Evolutionary conservation across 2,329 filamentous ascomycete genomes (phyloP).

Genomic region (Chaetomium sp.): DNA sequence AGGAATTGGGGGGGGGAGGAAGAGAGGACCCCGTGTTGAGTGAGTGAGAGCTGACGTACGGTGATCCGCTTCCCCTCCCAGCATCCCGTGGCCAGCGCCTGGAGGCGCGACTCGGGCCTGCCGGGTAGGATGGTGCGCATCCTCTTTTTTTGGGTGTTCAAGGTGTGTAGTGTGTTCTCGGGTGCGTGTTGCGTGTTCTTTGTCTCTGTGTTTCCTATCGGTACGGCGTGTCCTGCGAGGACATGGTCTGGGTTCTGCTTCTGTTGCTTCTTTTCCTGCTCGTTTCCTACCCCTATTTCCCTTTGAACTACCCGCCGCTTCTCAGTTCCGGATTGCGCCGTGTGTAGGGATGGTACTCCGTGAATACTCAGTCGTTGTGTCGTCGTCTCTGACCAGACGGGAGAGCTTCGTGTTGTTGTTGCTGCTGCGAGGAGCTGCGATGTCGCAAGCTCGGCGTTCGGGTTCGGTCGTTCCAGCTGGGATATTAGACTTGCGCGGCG

Average conservation of each 20-base stretch:
- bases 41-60: conserved; percentile 15
- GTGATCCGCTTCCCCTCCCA: conserved; percentile 36
- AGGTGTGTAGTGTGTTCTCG: too few species aligned
- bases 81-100: conserved; percentile 41
- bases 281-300: too few species aligned
- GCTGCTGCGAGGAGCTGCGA: not conserved
- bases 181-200: too few species aligned
- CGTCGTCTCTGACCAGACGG: too few species aligned
- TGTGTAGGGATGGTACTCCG: too few species aligned
- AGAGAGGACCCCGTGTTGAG: not conserved
- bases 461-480: not conserved
- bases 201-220: conserved; percentile 10
- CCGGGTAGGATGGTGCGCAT: conserved; percentile 45
- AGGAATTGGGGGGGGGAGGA: not conserved
- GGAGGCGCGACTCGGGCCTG: conserved; percentile 41
- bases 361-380: too few species aligned
- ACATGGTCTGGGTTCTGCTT: not conserved
- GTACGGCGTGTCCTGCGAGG: conserved; percentile 10
- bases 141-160: not conserved
- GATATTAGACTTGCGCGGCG: not conserved
- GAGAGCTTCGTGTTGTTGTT: too few species aligned
- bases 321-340: too few species aligned
- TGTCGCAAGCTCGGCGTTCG: not conserved
- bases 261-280: too few species aligned
- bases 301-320: too few species aligned